phyloP scores from a whole-genome alignment of 768 basidiomycete species.

The Trametes gibbosa region DNA sequence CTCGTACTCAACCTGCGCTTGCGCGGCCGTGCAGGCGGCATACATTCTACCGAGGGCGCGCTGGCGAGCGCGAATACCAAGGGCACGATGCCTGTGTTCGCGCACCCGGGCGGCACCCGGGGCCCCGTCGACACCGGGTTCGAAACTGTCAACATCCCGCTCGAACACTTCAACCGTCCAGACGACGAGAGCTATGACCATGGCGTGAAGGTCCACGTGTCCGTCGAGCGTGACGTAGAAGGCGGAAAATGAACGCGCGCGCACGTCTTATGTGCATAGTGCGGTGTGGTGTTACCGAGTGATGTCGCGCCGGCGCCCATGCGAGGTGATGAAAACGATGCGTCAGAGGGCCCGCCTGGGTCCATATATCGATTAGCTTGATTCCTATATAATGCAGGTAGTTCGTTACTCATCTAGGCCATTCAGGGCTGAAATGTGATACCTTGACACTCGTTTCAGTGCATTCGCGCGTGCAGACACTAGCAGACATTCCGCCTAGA shows the following conservation, averaged over 20 bases:
- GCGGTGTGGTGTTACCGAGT: too few relatives aligned
- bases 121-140: neutral
- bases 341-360: too few relatives aligned
- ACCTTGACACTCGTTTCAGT: too few relatives aligned
- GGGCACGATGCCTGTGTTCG: conserved; percentile 2
- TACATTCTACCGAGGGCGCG: neutral
- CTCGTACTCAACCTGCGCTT: conserved; percentile 11
- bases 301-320: too few relatives aligned
- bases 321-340: too few relatives aligned
- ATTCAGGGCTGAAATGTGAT: too few relatives aligned
- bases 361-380: too few relatives aligned
- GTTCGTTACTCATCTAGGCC: too few relatives aligned
- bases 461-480: too few relatives aligned
- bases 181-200: neutral
- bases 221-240: conserved; percentile 6
- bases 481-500: too few relatives aligned
- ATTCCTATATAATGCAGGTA: too few relatives aligned
- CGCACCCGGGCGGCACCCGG: neutral
- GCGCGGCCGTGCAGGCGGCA: neutral
- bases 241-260: neutral
- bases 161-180: conserved; percentile 5
- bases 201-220: conserved; percentile 6
- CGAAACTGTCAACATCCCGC: conserved; percentile 11
- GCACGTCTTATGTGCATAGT: neutral
- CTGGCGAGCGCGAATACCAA: neutral